Conservation (phyloP, 176 grass and related monocot species). For the Avena atlantica region DNA sequence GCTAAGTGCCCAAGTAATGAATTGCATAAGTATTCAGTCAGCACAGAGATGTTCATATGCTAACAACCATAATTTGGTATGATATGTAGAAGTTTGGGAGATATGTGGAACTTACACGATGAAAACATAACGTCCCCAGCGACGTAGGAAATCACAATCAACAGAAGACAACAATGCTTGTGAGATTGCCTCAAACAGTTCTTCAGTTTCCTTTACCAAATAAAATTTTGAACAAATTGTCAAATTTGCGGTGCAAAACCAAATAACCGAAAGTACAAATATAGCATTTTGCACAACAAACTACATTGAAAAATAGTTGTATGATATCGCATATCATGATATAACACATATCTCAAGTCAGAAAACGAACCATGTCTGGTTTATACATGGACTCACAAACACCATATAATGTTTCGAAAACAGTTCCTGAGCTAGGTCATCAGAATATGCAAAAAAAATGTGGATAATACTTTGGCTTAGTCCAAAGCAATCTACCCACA, state of each 20-base stretch:
- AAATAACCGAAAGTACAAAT: not conserved
- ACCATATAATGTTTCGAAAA: too few species aligned
- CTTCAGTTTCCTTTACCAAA: conserved; percentile 78
- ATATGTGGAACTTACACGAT: conserved; percentile 67
- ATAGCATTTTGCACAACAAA: not conserved
- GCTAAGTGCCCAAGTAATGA: too few species aligned
- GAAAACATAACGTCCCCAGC: conserved; percentile 83
- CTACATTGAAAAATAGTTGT: not conserved
- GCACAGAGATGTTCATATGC: too few species aligned
- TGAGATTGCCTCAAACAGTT: conserved; percentile 86
- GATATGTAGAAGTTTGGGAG: not conserved
- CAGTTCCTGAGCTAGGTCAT: too few species aligned
- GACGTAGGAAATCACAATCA: conserved; percentile 69
- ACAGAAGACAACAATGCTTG: conserved; percentile 75
- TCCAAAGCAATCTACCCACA: too few species aligned
- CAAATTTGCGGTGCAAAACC: not conserved
- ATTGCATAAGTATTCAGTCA: too few species aligned
- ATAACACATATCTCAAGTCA: not conserved
- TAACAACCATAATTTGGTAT: not conserved
- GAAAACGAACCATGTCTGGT: conserved; percentile 3
- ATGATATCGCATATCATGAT: not conserved
- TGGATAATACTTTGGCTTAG: too few species aligned
- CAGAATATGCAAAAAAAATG: too few species aligned
- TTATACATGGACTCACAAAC: too few species aligned
- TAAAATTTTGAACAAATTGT: conserved; percentile 15